phyloP scores from a whole-genome alignment of 305 asterid species.

The Vinca major region DNA sequence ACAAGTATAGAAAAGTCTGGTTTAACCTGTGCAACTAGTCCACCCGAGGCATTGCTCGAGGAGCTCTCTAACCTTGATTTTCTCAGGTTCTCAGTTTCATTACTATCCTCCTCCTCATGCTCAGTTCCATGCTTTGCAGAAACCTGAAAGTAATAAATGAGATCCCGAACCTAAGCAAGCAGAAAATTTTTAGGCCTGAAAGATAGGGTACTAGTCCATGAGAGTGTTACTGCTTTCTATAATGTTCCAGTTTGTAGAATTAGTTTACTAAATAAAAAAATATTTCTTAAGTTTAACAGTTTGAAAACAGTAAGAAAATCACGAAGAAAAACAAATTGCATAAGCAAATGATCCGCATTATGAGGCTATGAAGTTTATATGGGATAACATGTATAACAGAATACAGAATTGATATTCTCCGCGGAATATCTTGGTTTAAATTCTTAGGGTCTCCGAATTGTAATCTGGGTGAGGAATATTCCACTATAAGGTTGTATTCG shows the following conservation, averaged over 20 bases:
- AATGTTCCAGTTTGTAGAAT: not conserved
- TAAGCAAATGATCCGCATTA: not conserved
- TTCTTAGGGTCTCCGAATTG: not conserved
- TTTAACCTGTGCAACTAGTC: constrained; percentile 56
- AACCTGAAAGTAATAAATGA: constrained; percentile 20
- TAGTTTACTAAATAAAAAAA: not conserved
- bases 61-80: constrained; percentile 36
- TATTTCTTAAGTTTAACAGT: not conserved
- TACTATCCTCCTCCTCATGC: constrained; percentile 21
- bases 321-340: not conserved
- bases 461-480: not conserved
- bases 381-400: not conserved
- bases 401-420: too few species aligned
- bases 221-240: not conserved
- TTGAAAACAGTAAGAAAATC: not conserved
- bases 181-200: not conserved
- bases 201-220: not conserved
- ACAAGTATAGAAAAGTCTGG: constrained; percentile 1
- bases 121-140: constrained; percentile 29
- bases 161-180: constrained; percentile 6
- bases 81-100: constrained; percentile 14
- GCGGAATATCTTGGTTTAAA: not conserved
- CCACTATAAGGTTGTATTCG: not conserved
- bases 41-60: constrained; percentile 41
- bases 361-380: not conserved